Percentiles rank a stretch among this genome's conserved stretches.
Conservation (phyloP, 2,329 filamentous ascomycete species). For the Sporothrix brunneoviolacea region DNA sequence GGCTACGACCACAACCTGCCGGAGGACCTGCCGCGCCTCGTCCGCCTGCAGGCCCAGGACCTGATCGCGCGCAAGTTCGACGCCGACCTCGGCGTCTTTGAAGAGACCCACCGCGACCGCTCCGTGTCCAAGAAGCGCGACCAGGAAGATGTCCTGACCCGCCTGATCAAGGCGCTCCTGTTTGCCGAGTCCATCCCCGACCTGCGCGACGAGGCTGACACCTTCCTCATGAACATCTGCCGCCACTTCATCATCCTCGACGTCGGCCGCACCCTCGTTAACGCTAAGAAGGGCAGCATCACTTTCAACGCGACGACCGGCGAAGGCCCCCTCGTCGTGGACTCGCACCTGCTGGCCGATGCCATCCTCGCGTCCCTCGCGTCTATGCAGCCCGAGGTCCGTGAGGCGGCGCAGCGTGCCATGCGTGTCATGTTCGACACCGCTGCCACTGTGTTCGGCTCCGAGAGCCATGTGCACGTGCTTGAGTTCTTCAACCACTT, state of each 20-base stretch:
- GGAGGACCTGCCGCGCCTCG: conserved; percentile 76
- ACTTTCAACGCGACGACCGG: conserved; percentile 80
- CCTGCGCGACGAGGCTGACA: conserved; percentile 66
- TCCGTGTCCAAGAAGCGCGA: conserved; percentile 82
- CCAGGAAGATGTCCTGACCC: conserved; percentile 76
- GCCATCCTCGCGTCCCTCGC: conserved; percentile 85
- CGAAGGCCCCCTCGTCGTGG: conserved; percentile 80
- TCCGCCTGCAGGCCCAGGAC: conserved; percentile 87
- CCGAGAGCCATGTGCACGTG: conserved; percentile 61
- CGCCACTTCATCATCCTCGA: conserved; percentile 88
- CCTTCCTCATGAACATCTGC: conserved; percentile 73
- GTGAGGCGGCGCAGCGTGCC: conserved; percentile 73
- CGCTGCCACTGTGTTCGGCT: conserved; percentile 72
- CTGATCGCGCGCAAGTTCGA: conserved; percentile 66
- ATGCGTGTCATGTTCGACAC: conserved; percentile 74
- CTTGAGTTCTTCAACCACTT: conserved; percentile 82
- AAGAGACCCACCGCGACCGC: conserved; percentile 68
- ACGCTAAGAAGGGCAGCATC: conserved; percentile 68
- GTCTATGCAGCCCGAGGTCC: conserved; percentile 72
- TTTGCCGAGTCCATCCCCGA: conserved; percentile 77
- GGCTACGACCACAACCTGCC: conserved; percentile 73
- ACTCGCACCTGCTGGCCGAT: conserved; percentile 80
- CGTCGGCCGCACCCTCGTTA: conserved; percentile 75
- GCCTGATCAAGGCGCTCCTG: conserved; percentile 81
- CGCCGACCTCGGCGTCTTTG: conserved; percentile 62